Percentiles rank a stretch among this genome's conserved stretches.
phyloP scores from a whole-genome alignment of 1,284 basidiomycete species.

The Puccinia brachypodii region DNA sequence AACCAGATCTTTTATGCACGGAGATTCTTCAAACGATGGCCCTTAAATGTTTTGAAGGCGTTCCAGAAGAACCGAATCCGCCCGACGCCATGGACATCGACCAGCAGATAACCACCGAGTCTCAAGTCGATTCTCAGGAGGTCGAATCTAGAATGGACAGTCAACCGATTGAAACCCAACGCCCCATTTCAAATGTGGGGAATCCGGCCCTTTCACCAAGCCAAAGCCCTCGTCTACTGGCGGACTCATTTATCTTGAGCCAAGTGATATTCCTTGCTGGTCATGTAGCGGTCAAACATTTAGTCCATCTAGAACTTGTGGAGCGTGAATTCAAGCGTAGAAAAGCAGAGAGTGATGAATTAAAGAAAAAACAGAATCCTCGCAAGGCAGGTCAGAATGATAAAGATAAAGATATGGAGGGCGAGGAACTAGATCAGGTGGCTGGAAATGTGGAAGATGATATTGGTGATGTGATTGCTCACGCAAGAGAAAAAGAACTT shows the following conservation, averaged over 20 bases:
- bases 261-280: slow-evolving; percentile 93
- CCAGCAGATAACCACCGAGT: not conserved
- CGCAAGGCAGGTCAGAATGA: slow-evolving; percentile 50
- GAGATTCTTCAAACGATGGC: slow-evolving; percentile 80
- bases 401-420: slow-evolving; percentile 64
- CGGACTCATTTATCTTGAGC: slow-evolving; percentile 80
- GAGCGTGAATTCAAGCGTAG: slow-evolving; percentile 95
- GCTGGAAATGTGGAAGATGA: slow-evolving; percentile 98
- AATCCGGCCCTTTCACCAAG: not conserved
- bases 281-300: slow-evolving; percentile 95
- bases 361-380: slow-evolving; percentile 47
- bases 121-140: not conserved
- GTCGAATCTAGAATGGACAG: not conserved
- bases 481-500: slow-evolving; percentile 81
- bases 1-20: slow-evolving; percentile 82
- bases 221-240: slow-evolving; percentile 55
- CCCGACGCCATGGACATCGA: not conserved
- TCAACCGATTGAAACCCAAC: not conserved
- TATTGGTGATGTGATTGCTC: slow-evolving; percentile 85
- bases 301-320: slow-evolving; percentile 93
- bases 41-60: slow-evolving; percentile 66
- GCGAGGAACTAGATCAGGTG: slow-evolving; percentile 90
- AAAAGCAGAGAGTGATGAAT: slow-evolving; percentile 78
- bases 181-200: not conserved
- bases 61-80: not conserved